Base-by-base conservation (phyloP, 176 grass and related monocot genomes). In the Phragmites australis region DNA sequence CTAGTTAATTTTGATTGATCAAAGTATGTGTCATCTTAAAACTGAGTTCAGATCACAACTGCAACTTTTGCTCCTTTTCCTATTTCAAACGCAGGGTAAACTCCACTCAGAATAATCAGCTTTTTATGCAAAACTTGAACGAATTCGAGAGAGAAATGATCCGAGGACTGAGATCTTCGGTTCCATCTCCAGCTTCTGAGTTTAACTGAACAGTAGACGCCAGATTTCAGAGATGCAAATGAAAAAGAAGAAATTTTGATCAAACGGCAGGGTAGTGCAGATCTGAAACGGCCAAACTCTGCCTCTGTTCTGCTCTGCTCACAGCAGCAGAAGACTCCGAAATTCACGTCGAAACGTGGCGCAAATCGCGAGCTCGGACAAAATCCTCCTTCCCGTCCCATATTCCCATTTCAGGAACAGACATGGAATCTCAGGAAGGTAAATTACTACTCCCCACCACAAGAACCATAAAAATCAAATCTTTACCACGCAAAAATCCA, bases 261-360 rank as follows among this genome's bases (percentile, higher is more conserved):
- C 76, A 52, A 5, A 49, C 19, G 1, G 13, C 8, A 34, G 19
- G 21, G 11, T n/a, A 66, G 80, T 49, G 59, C 34, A 63, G 37
- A 72, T 79, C 75, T 50, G 67, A 55, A 79, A 53, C 68, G 25
- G 83, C 18, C 43, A 61, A 69, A 54, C 69, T 75, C 60, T 81
- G 55, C 1, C 8, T 34, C 6, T 65, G 21, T 14, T 78, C 32
- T 23, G 27, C 12, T 31, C 19, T 52, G 46, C 13, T 77, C n/a
- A 70, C 7, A 14, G 7, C 5, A 0, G 55, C 61, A 77, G 57
- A 79, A 86, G 65, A 46, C 17, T 85, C 77, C 71, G 81, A 89
- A 85, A 71, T 65, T 49, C 17, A 70, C 1, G 2, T 2, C 8
- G 62, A 70, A 49, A 89, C 64, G 87, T 81, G 77, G 87, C 82